Evolutionary conservation across 805 yeast species (phyloP).

Genomic region (Cephaloascus albidus): DNA sequence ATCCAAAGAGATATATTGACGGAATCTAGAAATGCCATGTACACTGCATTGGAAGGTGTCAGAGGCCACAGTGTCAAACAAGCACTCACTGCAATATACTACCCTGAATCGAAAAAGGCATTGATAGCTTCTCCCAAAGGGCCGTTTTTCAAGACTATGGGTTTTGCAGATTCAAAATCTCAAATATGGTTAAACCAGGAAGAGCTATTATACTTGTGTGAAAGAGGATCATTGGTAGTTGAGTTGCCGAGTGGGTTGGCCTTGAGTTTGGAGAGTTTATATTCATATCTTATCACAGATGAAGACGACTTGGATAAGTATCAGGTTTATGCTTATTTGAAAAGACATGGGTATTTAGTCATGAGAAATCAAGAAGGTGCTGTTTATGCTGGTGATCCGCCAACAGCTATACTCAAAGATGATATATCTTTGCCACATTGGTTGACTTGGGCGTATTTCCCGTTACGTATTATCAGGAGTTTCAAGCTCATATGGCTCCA

Average conservation of each 20-base stretch:
- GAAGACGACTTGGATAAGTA: constrained; percentile 41
- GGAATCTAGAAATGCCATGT: constrained; percentile 63
- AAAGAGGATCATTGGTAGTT: constrained; percentile 52
- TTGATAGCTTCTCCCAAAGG: constrained; percentile 51
- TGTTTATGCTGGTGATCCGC: not conserved
- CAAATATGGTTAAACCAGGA: constrained; percentile 46
- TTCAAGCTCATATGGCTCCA: too few relatives aligned
- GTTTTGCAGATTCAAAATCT: constrained; percentile 42
- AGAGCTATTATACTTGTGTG: constrained; percentile 71
- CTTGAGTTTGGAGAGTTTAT: constrained; percentile 56
- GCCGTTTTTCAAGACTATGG: constrained; percentile 64
- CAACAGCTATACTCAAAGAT: too few relatives aligned
- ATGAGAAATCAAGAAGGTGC: constrained; percentile 10
- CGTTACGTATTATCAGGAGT: too few relatives aligned
- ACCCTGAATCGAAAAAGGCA: constrained; percentile 14
- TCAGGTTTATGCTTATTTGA: constrained; percentile 64
- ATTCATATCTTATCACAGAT: constrained; percentile 36
- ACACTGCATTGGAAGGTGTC: constrained; percentile 42
- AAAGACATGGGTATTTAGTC: constrained; percentile 72
- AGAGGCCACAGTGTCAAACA: constrained; percentile 43
- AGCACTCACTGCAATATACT: constrained; percentile 41
- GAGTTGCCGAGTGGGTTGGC: constrained; percentile 16
- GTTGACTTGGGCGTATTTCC: too few relatives aligned
- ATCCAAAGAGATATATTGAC: constrained; percentile 38
- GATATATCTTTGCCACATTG: not conserved